Evolutionary conservation across 2,329 filamentous ascomycete genomes (phyloP).

Genomic region (Trichothecium sympodiale): DNA sequence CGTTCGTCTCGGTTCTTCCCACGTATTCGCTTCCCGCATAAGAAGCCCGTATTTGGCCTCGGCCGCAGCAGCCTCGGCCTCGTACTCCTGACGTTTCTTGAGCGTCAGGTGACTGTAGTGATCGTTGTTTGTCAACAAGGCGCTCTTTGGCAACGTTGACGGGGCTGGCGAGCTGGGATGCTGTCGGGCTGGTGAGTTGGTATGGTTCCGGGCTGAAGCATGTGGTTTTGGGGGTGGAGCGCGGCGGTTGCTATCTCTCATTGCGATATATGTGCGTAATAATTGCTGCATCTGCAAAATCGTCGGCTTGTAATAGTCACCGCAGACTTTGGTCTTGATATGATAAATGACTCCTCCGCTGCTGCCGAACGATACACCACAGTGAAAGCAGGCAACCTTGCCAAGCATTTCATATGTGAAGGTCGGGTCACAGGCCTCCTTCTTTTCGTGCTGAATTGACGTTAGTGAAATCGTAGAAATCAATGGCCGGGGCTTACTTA

Average conservation of each 20-base stretch:
- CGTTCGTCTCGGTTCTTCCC: constrained; percentile 22
- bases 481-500: constrained; percentile 11
- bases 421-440: constrained; percentile 12
- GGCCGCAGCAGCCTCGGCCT: constrained; percentile 16
- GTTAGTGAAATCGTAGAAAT: constrained; percentile 1
- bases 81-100: constrained; percentile 10
- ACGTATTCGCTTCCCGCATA: constrained; percentile 28
- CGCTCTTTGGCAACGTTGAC: constrained; percentile 5
- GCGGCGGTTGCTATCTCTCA: too few species aligned
- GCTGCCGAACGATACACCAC: constrained; percentile 31
- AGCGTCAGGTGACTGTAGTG: constrained; percentile 33
- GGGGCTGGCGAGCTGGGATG: neutral
- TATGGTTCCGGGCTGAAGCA: too few species aligned
- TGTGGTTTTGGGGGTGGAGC: too few species aligned
- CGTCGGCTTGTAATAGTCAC: constrained; percentile 17
- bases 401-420: constrained; percentile 8
- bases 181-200: too few species aligned
- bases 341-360: constrained; percentile 33
- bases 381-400: constrained; percentile 30
- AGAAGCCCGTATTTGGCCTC: constrained; percentile 26
- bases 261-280: too few species aligned
- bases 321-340: constrained; percentile 31
- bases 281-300: too few species aligned
- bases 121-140: constrained; percentile 11
- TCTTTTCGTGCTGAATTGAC: constrained; percentile 15